These are phyloP conservation scores for Sicyos baderoa DNA, from an alignment of 306 rosid species.

Conservation along the genomic window DNA sequence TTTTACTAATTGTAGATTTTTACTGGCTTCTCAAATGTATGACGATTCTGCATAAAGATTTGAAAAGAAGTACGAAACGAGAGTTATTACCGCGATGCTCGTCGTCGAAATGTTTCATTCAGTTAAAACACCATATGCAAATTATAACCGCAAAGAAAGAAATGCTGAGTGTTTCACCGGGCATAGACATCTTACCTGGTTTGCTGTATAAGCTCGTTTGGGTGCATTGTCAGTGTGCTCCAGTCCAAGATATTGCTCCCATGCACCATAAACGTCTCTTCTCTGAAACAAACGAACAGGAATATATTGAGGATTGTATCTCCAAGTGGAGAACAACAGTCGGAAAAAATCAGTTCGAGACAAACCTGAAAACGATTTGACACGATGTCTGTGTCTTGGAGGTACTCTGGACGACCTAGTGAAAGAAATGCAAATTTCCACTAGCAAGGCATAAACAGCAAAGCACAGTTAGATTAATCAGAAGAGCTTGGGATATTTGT, in stretches of 20 bases:
- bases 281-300: slow-evolving; percentile 39
- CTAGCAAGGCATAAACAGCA: slow-evolving; percentile 34
- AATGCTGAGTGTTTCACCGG: too few species aligned
- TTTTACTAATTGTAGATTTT: slow-evolving; percentile 73
- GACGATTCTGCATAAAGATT: slow-evolving; percentile 63
- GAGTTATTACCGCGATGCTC: too few species aligned
- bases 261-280: slow-evolving; percentile 87
- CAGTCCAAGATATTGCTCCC: slow-evolving; percentile 98
- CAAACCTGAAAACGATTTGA: slow-evolving; percentile 78
- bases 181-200: slow-evolving; percentile 40
- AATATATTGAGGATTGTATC: slow-evolving; percentile 17
- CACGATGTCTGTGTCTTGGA: slow-evolving; percentile 66
- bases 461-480: slow-evolving; percentile 8
- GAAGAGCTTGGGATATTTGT: background rate
- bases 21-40: slow-evolving; percentile 78
- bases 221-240: slow-evolving; percentile 88
- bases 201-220: slow-evolving; percentile 66
- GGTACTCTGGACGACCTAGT: slow-evolving; percentile 86
- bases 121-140: background rate
- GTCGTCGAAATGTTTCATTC: background rate
- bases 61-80: too few species aligned
- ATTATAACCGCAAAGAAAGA: background rate
- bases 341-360: background rate
- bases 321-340: slow-evolving; percentile 10
- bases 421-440: slow-evolving; percentile 90